Evolutionary conservation across 1,284 basidiomycete genomes (phyloP).

Genomic region (Somion occarium): DNA sequence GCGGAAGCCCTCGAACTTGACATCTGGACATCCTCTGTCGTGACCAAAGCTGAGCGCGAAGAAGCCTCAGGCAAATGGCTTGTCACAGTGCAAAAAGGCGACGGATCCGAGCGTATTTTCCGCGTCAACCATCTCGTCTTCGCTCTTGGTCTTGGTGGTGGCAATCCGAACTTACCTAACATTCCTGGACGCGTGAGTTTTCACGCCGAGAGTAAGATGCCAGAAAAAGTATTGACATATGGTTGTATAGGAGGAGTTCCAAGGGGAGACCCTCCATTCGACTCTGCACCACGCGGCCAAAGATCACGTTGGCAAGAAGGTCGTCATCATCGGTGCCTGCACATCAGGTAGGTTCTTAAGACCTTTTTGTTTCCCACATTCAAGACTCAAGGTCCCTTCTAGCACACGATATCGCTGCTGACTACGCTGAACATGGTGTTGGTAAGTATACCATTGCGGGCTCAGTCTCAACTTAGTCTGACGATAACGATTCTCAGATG

Average conservation of each 20-base stretch:
- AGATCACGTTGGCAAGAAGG: constrained; percentile 41
- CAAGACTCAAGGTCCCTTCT: background rate
- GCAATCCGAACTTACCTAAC: constrained; percentile 37
- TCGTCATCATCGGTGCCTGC: constrained; percentile 44
- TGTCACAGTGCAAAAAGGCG: constrained; percentile 36
- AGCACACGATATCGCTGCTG: constrained; percentile 40
- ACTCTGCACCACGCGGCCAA: constrained; percentile 32
- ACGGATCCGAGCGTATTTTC: constrained; percentile 36
- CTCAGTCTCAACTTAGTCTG: background rate
- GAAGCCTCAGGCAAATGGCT: constrained; percentile 39
- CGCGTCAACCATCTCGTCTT: constrained; percentile 50
- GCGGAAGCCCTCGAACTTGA: constrained; percentile 54
- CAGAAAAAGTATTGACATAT: background rate
- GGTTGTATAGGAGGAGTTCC: constrained; percentile 34
- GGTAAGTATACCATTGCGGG: constrained; percentile 23
- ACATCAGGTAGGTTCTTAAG: constrained; percentile 35
- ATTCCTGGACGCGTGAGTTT: constrained; percentile 31
- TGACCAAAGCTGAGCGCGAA: constrained; percentile 36
- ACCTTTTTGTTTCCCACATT: background rate
- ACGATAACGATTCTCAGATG: constrained; percentile 29
- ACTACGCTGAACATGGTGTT: constrained; percentile 41
- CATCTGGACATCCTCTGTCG: constrained; percentile 50
- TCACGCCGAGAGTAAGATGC: too few relatives aligned
- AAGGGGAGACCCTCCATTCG: constrained; percentile 41
- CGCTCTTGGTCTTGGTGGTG: constrained; percentile 49